phyloP scores from a whole-genome alignment of 371 early-diverging fungal species.

The Mucor circinelloides region DNA sequence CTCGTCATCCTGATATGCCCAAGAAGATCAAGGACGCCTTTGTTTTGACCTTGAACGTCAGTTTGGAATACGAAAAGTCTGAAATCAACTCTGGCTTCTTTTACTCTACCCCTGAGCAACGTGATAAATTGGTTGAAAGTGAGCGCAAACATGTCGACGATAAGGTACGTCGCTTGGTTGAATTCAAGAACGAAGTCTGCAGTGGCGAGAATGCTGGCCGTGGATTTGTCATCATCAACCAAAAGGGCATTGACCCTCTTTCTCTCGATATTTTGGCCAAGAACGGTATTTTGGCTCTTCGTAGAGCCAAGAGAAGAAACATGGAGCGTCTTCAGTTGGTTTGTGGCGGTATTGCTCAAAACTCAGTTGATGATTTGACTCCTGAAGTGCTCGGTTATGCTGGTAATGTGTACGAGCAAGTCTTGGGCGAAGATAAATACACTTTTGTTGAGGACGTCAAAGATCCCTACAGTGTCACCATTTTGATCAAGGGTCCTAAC shows the following conservation, averaged over 20 bases:
- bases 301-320: conserved; percentile 99
- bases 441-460: conserved; percentile 99
- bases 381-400: conserved; percentile 93
- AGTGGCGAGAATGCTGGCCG: conserved; percentile 74
- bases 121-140: conserved; percentile 97
- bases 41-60: conserved; percentile 97
- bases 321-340: conserved; percentile 99
- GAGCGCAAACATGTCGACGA: conserved; percentile 98
- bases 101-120: conserved; percentile 97
- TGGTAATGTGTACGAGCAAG: conserved; percentile 95
- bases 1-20: conserved; percentile 99
- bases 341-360: conserved; percentile 98
- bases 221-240: conserved; percentile 97
- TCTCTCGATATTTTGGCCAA: conserved; percentile 98
- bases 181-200: conserved; percentile 95
- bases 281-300: conserved; percentile 96
- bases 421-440: conserved; percentile 98
- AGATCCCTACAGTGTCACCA: conserved; percentile 93
- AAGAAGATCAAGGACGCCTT: conserved; percentile 92
- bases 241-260: conserved; percentile 99
- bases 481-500: conserved; percentile 98
- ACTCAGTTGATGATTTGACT: conserved; percentile 95
- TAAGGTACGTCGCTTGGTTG: conserved; percentile 93
- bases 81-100: conserved; percentile 99
- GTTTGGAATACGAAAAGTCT: conserved; percentile 99